phyloP scores from a whole-genome alignment of 148 eudicot species.

The Spergularia marina region DNA sequence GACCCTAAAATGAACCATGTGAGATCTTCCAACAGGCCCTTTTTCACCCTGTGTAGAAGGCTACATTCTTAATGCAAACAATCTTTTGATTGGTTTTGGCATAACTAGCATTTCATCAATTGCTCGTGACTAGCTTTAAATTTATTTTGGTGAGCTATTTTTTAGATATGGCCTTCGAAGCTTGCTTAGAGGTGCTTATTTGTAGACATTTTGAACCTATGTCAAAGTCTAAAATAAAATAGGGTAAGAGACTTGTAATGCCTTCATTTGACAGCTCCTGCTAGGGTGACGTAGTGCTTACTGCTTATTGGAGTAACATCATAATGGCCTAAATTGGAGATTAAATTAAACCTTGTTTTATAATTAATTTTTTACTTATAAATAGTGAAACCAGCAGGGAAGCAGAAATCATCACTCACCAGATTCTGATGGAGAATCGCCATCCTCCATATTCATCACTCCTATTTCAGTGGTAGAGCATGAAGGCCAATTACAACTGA shows the following conservation, averaged over 20 bases:
- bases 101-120: too few species aligned
- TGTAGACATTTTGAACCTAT: background rate
- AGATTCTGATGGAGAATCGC: background rate
- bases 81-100: too few species aligned
- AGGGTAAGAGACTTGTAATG: too few species aligned
- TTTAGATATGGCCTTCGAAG: background rate
- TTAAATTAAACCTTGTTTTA: background rate
- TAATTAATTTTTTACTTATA: background rate
- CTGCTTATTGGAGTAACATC: background rate
- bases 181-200: background rate
- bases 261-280: too few species aligned
- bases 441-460: background rate
- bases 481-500: slow-evolving; percentile 1
- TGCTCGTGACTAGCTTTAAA: background rate
- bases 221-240: too few species aligned
- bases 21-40: too few species aligned
- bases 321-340: background rate
- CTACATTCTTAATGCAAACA: background rate
- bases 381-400: background rate
- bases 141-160: background rate
- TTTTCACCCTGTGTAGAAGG: background rate
- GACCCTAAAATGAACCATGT: too few species aligned
- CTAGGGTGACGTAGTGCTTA: background rate
- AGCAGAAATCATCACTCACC: background rate
- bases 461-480: slow-evolving; percentile 6